Evolutionary conservation across 495 filamentous ascomycete genomes (phyloP), one percentile per base, ranked within the genome.

Genomic region (Neurospora hispaniola): DNA sequence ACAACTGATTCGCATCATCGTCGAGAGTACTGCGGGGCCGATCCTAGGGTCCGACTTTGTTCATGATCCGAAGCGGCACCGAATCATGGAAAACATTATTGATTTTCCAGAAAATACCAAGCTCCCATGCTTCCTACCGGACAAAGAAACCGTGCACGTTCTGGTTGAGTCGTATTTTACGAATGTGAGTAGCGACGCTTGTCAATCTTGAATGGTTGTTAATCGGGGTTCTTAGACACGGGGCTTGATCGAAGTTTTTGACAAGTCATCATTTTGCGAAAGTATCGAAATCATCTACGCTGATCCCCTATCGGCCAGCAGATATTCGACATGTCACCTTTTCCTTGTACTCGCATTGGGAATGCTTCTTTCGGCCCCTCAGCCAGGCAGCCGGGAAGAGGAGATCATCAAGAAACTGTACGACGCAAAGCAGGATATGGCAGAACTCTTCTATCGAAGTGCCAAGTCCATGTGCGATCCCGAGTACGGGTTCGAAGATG

Each of bases 1-100:
- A 59, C 90, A 92, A 75, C 85, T 91, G 72, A 87, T 93, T 48
- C 89, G 91, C 42, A 89, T 91, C 75, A 90, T 93, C 72, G 90
- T 94, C 14, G 88, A 88, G 44, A 89, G 85, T 66, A 88, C 88
- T 16, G 87, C 88, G 31, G 90, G 91, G 6, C 77, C 86, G 5
- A 78, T 78, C 5, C 74, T 78, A 70, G 79, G 76, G 4, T 91
- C 89, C 10, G 83, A 86, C 6, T 93, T 94, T 71, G 93, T 91
- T 10, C 82, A 87, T 68, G 91, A 93, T 75, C 91, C 89, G 18
- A 87, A 86, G 70, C 84, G 90, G 62, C 90, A 93, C 78, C 88
- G 88, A 35, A 90, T 94, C 80, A 80, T 90, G 71, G 91, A 93
- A 76, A 87, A 86, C 70, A 81, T 80, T n/a, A 82, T 88, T 42